These are phyloP conservation scores for Backusella australiensis DNA, from an alignment of 192 early-diverging fungal genomes.

Conservation along the genomic window DNA sequence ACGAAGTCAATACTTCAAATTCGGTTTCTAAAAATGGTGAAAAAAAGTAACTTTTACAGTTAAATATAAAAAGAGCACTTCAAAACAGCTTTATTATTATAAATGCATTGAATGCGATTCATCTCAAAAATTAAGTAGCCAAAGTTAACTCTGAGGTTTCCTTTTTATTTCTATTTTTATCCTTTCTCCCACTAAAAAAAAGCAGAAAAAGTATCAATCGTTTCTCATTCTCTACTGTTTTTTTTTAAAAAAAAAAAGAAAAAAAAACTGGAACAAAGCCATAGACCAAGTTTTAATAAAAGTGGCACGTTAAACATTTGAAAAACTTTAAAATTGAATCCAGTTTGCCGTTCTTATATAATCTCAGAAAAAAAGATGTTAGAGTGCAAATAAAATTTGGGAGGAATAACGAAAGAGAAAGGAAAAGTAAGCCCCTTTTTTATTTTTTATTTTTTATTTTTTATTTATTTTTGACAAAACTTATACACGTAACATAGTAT, in stretches of 20 bases:
- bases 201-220: no score
- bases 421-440: neutral
- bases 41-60: neutral
- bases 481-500: neutral
- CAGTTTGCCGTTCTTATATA: neutral
- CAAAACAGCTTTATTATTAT: neutral
- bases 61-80: neutral
- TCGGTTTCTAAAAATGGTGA: neutral
- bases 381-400: neutral
- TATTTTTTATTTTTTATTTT: no score
- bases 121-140: neutral
- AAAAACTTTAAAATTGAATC: neutral
- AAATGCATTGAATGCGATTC: neutral
- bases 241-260: neutral
- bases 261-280: neutral
- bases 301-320: neutral
- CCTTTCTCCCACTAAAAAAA: neutral
- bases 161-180: neutral
- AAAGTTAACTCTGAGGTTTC: neutral
- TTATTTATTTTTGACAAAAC: neutral
- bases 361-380: neutral
- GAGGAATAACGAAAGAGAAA: neutral
- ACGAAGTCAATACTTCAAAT: neutral
- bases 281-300: neutral
- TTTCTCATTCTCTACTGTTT: neutral